phyloP scores from a whole-genome alignment of 2,329 filamentous ascomycete species.

The Exophiala sp. region DNA sequence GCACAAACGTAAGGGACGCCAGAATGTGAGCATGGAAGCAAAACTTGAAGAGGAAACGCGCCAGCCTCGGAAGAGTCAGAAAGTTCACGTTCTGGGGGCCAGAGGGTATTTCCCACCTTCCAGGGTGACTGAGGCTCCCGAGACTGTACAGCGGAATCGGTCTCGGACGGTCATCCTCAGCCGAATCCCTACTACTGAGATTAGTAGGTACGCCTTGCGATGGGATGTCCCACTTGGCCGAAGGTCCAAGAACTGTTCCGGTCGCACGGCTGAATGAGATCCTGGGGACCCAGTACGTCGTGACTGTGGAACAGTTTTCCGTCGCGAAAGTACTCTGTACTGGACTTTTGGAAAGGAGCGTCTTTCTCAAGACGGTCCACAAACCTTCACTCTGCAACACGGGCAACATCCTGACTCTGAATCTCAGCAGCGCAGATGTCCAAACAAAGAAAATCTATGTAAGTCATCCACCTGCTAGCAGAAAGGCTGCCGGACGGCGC shows the following conservation, averaged over 20 bases:
- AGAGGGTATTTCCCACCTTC: background rate
- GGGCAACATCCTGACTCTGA: too few species aligned
- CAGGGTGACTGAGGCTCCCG: background rate
- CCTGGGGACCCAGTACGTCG: too few species aligned
- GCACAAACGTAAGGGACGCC: background rate
- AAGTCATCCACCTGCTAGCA: background rate
- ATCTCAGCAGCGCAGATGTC: too few species aligned
- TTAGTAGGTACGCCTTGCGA: background rate
- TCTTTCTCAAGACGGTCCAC: too few species aligned
- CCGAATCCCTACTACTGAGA: background rate
- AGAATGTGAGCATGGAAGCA: background rate
- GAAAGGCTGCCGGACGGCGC: background rate
- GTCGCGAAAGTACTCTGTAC: too few species aligned
- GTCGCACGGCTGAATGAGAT: background rate
- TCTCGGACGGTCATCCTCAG: background rate
- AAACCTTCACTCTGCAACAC: too few species aligned
- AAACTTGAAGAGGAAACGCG: constrained; percentile 2
- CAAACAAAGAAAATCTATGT: too few species aligned
- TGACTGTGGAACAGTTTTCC: too few species aligned
- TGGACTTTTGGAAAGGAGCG: too few species aligned
- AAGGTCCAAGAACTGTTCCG: background rate
- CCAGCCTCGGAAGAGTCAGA: background rate
- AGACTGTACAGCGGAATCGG: background rate
- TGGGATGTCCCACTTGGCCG: background rate
- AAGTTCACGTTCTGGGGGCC: background rate